Conservation (phyloP, 139 green algal species). For the Chlorella sp. region DNA sequence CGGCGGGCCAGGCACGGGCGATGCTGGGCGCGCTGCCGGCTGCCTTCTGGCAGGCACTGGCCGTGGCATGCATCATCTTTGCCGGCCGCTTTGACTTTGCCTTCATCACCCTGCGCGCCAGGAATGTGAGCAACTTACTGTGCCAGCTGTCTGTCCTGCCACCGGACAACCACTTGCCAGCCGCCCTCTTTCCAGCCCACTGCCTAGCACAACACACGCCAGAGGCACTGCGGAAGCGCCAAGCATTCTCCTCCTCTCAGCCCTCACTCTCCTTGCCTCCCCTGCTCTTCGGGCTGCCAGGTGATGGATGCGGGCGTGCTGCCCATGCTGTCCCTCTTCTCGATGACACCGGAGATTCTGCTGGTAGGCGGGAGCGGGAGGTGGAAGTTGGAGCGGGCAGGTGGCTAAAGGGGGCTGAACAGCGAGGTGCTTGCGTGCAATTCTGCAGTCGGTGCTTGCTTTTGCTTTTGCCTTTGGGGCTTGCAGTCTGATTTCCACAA, state of each 20-base stretch:
- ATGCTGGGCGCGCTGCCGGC: constrained; percentile 70
- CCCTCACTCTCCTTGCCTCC: neutral
- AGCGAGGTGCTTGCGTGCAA: too few relatives aligned
- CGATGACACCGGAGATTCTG: constrained; percentile 72
- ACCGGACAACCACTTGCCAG: too few relatives aligned
- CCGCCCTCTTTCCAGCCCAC: too few relatives aligned
- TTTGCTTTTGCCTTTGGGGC: too few relatives aligned
- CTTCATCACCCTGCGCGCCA: constrained; percentile 80
- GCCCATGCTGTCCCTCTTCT: constrained; percentile 71
- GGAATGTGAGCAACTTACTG: constrained; percentile 25
- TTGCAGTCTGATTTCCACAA: too few relatives aligned
- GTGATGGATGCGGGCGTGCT: constrained; percentile 72
- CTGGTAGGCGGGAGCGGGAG: constrained; percentile 34
- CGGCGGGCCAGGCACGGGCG: constrained; percentile 35
- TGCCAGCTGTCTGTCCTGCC: too few relatives aligned
- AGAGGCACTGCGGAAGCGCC: too few relatives aligned
- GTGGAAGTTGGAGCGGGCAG: neutral
- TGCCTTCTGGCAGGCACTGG: constrained; percentile 85
- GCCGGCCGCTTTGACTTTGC: constrained; percentile 85
- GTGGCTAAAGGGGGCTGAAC: too few relatives aligned
- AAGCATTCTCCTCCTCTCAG: too few relatives aligned
- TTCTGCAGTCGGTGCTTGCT: too few relatives aligned
- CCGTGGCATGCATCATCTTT: constrained; percentile 76
- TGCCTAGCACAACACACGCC: neutral
- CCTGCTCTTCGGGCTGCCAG: neutral